Conservation (phyloP, 2,329 filamentous ascomycete genomes). For the Purpureocillium lavendulum region DNA sequence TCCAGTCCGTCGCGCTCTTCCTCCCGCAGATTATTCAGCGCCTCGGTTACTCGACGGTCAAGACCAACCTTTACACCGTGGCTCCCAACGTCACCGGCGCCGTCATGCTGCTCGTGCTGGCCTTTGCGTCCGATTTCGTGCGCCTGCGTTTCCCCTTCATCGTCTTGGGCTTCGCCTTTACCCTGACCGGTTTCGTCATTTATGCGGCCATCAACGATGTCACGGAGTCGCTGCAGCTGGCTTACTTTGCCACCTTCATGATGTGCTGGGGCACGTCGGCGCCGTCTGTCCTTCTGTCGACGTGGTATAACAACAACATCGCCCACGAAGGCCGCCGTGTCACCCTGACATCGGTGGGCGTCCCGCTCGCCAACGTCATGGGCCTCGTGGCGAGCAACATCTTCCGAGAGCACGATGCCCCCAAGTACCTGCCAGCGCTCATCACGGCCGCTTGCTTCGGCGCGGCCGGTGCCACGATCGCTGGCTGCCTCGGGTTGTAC, state of each 20-base stretch:
- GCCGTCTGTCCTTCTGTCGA: conserved; percentile 60
- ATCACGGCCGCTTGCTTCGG: conserved; percentile 60
- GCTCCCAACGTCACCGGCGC: conserved; percentile 72
- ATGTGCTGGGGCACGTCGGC: conserved; percentile 76
- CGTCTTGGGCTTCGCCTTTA: conserved; percentile 63
- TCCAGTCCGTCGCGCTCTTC: conserved; percentile 46
- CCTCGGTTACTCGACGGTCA: conserved; percentile 38
- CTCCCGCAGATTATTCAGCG: conserved; percentile 46
- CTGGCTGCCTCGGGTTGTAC: conserved; percentile 45
- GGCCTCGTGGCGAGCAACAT: conserved; percentile 63
- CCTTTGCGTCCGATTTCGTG: conserved; percentile 59
- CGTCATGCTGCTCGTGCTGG: conserved; percentile 62
- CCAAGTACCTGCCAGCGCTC: conserved; percentile 58
- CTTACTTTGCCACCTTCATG: conserved; percentile 73
- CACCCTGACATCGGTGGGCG: conserved; percentile 61
- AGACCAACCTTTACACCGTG: conserved; percentile 74
- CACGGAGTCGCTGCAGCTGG: conserved; percentile 49
- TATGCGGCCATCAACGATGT: conserved; percentile 64
- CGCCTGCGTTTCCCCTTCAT: conserved; percentile 69
- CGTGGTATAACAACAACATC: conserved; percentile 72
- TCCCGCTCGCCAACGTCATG: conserved; percentile 71
- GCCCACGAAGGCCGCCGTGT: conserved; percentile 67
- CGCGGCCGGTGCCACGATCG: conserved; percentile 47
- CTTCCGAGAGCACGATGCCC: conserved; percentile 55
- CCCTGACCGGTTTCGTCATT: conserved; percentile 71